These are phyloP conservation scores for Cytospora leucostoma DNA, from an alignment of 2,329 filamentous ascomycete genomes.

Conservation along the genomic window DNA sequence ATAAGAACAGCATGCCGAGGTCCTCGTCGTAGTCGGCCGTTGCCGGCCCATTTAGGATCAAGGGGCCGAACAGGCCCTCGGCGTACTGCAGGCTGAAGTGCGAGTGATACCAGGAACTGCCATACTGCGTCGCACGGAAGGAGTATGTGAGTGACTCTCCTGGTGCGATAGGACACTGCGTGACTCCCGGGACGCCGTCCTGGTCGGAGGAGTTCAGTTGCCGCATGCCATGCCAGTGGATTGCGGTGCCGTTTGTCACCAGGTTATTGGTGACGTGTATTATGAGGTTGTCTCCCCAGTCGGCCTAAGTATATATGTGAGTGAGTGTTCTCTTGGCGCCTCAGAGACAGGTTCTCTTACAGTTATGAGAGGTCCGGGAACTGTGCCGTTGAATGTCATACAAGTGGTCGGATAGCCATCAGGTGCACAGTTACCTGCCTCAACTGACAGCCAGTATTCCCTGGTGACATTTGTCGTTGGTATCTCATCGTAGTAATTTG, in stretches of 20 bases:
- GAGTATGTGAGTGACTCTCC: slow-evolving; percentile 38
- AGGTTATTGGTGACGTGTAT: slow-evolving; percentile 64
- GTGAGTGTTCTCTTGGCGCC: slow-evolving; percentile 32
- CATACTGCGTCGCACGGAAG: slow-evolving; percentile 40
- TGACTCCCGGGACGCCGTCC: slow-evolving; percentile 46
- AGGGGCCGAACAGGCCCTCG: slow-evolving; percentile 50
- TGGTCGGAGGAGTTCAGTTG: slow-evolving; percentile 45
- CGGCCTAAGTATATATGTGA: slow-evolving; percentile 33
- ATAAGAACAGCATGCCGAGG: slow-evolving; percentile 49
- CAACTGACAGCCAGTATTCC: slow-evolving; percentile 33
- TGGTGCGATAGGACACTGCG: slow-evolving; percentile 45
- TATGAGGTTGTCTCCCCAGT: slow-evolving; percentile 49
- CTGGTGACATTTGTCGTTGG: slow-evolving; percentile 30
- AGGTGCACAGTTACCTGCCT: slow-evolving; percentile 29
- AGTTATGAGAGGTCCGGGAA: slow-evolving; percentile 37
- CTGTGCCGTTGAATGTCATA: slow-evolving; percentile 38
- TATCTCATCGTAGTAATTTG: slow-evolving; percentile 37
- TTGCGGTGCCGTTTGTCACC: slow-evolving; percentile 42
- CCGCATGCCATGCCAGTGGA: slow-evolving; percentile 52
- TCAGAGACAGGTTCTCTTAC: slow-evolving; percentile 21
- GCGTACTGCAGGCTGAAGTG: slow-evolving; percentile 39
- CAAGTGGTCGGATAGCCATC: slow-evolving; percentile 33
- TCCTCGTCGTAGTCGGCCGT: slow-evolving; percentile 51
- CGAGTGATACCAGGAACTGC: slow-evolving; percentile 42
- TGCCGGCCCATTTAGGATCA: slow-evolving; percentile 49